phyloP scores from a whole-genome alignment of 129 eudicot genomes.

The Daucus carota region DNA sequence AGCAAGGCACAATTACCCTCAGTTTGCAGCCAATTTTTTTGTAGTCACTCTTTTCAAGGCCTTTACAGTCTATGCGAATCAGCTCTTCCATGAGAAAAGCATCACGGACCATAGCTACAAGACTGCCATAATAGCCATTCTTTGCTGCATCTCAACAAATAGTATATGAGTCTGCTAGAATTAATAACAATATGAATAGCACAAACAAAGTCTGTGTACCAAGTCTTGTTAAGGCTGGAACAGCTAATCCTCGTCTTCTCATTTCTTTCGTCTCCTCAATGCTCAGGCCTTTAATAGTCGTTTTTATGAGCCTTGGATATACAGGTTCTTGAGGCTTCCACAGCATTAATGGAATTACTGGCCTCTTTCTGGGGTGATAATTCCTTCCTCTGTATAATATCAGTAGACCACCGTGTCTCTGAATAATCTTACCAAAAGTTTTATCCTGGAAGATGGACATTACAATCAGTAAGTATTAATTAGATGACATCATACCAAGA shows the following conservation, averaged over 20 bases:
- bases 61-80: conserved; percentile 76
- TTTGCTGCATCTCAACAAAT: conserved; percentile 42
- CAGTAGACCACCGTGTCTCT: conserved; percentile 78
- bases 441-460: conserved; percentile 48
- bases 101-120: conserved; percentile 88
- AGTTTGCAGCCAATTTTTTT: conserved; percentile 76
- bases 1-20: conserved; percentile 40
- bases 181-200: not conserved
- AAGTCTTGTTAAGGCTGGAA: conserved; percentile 76
- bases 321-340: conserved; percentile 96
- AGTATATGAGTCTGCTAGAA: conserved; percentile 6
- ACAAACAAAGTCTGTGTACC: conserved; percentile 33
- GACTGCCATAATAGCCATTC: conserved; percentile 92
- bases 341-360: conserved; percentile 75
- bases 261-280: conserved; percentile 80
- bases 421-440: conserved; percentile 81
- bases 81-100: conserved; percentile 80
- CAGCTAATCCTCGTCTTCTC: conserved; percentile 76
- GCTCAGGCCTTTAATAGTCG: conserved; percentile 79
- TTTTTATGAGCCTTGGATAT: conserved; percentile 82
- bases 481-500: not conserved
- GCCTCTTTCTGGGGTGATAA: conserved; percentile 67
- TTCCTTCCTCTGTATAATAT: conserved; percentile 78
- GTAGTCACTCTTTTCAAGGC: conserved; percentile 73
- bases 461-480: not conserved